These are phyloP conservation scores for Exidia glandulosa DNA, from an alignment of 768 basidiomycete genomes.

Conservation along the genomic window DNA sequence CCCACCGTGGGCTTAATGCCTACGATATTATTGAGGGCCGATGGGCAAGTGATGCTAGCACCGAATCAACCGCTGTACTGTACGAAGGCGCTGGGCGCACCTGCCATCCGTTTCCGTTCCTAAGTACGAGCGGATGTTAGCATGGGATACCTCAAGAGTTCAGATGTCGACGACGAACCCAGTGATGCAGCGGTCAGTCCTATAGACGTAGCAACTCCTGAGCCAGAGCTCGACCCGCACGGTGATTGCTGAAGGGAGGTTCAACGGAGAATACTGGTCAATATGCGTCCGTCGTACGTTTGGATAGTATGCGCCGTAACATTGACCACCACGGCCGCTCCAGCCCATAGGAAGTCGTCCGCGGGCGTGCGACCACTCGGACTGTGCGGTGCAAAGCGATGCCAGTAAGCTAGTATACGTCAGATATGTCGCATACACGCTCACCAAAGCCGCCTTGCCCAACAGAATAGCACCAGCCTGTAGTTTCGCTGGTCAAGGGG, in stretches of 20 bases:
- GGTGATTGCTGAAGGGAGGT: conserved; percentile 21
- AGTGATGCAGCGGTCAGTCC: not conserved
- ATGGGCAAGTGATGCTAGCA: conserved; percentile 36
- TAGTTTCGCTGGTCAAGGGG: not conserved
- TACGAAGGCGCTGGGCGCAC: not conserved
- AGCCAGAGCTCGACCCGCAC: conserved; percentile 32
- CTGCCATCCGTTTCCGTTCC: conserved; percentile 40
- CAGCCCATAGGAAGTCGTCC: conserved; percentile 29
- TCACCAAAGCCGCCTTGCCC: not conserved
- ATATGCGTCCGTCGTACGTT: not conserved
- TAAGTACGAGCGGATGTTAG: not conserved
- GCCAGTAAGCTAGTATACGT: not conserved
- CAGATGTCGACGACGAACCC: not conserved
- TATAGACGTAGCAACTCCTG: conserved; percentile 28
- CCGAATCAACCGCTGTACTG: not conserved
- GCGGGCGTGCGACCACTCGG: conserved; percentile 33
- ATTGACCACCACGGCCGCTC: conserved; percentile 37
- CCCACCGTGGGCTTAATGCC: conserved; percentile 55
- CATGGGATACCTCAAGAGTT: not conserved
- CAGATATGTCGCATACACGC: no score
- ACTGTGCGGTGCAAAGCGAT: conserved; percentile 31
- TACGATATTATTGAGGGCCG: conserved; percentile 40
- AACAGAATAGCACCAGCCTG: conserved; percentile 24
- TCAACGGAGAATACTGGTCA: not conserved
- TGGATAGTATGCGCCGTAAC: conserved; percentile 30